Base-by-base conservation (phyloP, 148 eudicot species). In the Amaranthus palmeri region DNA sequence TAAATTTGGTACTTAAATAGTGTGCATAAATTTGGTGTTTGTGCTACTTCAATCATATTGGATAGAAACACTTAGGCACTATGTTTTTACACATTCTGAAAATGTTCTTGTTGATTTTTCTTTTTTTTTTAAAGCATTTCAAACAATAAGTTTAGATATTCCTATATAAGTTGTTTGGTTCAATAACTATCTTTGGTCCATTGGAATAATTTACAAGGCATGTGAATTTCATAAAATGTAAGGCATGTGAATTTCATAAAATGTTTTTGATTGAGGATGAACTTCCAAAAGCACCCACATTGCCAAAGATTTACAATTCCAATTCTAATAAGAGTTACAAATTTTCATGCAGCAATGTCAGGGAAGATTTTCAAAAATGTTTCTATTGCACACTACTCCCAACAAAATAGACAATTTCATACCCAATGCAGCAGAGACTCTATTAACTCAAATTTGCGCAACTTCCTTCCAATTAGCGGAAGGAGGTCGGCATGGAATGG, bases 301-400 rank as follows among this genome's bases (percentile, higher is more conserved):
- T 25, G 4, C 66, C 13, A 12, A 18, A 50, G 58, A 49, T n/a
- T 67, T 52, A 64, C 58, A 70, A 49, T 70, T 58, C 61, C 50
- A 78, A 74, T 72, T 81, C 92, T 93, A 73, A 93, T 86, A 84
- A 74, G 75, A 68, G 75, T 69, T 82, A 56, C 79, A 71, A 85
- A 90, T 83, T 86, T 82, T 76, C 71, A 86, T 93, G 98, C 98
- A 93, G 98, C 86, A 67, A 75, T 84, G 75, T 77, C 95, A 65
- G 92, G 89, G 89, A 93, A 87, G 92, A 72, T 91, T 87, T 80
- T 91, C 62, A 92, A 89, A 85, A 90, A 87, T 86, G 83, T 88
- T 78, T 73, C 81, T 83, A 84, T 81, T 76, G 89, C 86, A 81
- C 85, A 86, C 61, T 78, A 82, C 92, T 79, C 46, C 67, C 90